Evolutionary conservation across 2,329 filamentous ascomycete species (phyloP), one percentile per base, ranked within the genome.

Genomic region (Aspergillus sp.): DNA sequence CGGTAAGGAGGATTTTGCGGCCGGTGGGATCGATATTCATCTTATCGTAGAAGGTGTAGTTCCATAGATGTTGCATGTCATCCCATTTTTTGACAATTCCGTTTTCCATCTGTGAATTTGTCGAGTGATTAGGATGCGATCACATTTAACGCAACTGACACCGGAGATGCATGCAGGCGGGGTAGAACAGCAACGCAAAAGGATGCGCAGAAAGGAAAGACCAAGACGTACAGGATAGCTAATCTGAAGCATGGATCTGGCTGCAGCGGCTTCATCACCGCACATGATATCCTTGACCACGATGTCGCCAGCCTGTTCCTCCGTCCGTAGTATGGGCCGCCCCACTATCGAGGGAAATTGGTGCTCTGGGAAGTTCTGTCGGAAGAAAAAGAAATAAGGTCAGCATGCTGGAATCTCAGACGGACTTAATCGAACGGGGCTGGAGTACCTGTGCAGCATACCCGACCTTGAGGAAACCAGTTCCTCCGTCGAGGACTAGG

Each of bases 1-100:
- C 93, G 41, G 91, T 97, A 58, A 97, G 80, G 54, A 98, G 80
- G 68, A 98, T 97, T 80, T 98, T 98, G 71, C 90, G 88, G 56
- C 88, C 91, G 26, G 81, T 81, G 2, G 93, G 82, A 67, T 97
- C 87, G 58, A 98, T 77, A 70, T 89, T 82, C 81, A 98, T 87
- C 81, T 97, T 97, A 69, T 98, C 91, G 71, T 81, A 85, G 70
- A 98, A 98, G 27, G 93, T 98, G 70, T 94, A 97, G 73, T 98
- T 91, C 93, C 93, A 98, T 47, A 98, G 83, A 66, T 97, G 91
- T 75, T 95, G 88, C 93, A 98, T 98, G 70, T 98, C 93, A 60
- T 98, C 93, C 93, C 93, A 98, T 66, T 89, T 90, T 80, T 96
- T 97, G 57, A 98, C 89, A 62, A 98, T 97, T 62, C 93, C 93